Conservation (phyloP, 1,284 basidiomycete genomes). For the Leccinum idahoense region DNA sequence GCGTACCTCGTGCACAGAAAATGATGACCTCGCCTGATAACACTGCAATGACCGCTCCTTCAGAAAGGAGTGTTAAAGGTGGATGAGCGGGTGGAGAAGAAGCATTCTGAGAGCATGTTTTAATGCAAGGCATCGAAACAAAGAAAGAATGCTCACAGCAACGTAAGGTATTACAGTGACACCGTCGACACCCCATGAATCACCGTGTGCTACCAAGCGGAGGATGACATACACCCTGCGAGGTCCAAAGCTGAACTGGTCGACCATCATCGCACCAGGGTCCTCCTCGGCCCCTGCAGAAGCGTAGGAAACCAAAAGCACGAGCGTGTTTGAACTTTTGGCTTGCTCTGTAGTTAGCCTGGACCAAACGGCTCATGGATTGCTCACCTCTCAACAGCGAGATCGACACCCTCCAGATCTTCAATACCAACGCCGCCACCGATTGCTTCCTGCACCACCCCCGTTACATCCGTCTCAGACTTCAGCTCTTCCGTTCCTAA, state of each 20-base stretch:
- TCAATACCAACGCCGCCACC: slow-evolving; percentile 37
- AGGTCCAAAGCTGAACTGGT: slow-evolving; percentile 37
- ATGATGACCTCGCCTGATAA: slow-evolving; percentile 77
- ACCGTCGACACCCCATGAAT: slow-evolving; percentile 28
- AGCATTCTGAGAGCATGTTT: slow-evolving; percentile 46
- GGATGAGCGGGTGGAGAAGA: slow-evolving; percentile 68
- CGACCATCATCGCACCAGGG: slow-evolving; percentile 35
- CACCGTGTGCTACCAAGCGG: slow-evolving; percentile 33
- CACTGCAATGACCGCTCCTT: slow-evolving; percentile 53
- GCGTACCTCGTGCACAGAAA: slow-evolving; percentile 58
- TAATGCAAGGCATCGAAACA: not conserved
- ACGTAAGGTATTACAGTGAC: slow-evolving; percentile 67
- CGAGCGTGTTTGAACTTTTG: slow-evolving; percentile 48
- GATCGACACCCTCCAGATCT: slow-evolving; percentile 66
- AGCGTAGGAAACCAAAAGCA: slow-evolving; percentile 65
- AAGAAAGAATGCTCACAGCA: slow-evolving; percentile 45
- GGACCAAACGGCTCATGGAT: slow-evolving; percentile 1
- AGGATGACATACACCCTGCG: slow-evolving; percentile 64
- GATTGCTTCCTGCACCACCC: slow-evolving; percentile 41
- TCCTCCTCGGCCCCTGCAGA: slow-evolving; percentile 43
- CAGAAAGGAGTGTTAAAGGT: slow-evolving; percentile 53
- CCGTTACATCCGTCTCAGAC: slow-evolving; percentile 48
- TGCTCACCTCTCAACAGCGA: slow-evolving; percentile 57
- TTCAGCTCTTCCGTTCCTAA: slow-evolving; percentile 56
- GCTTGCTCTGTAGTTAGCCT: slow-evolving; percentile 1